Base-by-base conservation (phyloP, 1,139 yeast genomes). In the Yamadazyma sp. region DNA sequence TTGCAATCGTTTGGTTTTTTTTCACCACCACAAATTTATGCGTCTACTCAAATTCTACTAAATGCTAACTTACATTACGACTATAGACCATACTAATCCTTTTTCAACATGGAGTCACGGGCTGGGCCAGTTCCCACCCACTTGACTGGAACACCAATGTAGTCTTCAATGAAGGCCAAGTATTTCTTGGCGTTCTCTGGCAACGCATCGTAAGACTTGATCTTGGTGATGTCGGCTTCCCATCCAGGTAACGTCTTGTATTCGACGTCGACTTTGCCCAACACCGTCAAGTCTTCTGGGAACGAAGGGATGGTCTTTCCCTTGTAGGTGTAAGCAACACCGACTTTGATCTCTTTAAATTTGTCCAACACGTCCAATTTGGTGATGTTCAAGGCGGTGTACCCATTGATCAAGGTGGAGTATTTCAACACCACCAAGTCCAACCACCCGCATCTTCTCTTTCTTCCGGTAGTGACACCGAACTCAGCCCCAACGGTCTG, bases 81-180 rank as follows among this genome's bases (percentile, higher is more conserved):
- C 10, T 29, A 18, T 18, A 18, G 11, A 18, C 10, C 8, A 11
- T 9, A 5, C 24, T 30, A 30, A 18, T 50, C 41, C 32, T 76
- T 76, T 44, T 63, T 77, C 54, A 85, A 71, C 94, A 85, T 85
- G 27, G 86, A 79, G 43, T 81, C 95, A 72, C 98, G 87, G 39
- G 89, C 95, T 47, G 98, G 98, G 48, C 99, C 99, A 44, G 96
- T 94, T 61, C 99, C 99, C 49, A 92, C 92, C 97, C 98, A 92
- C 64, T 85, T 87, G 50, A 92, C 76, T 44, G 96, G 96, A 43
- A 87, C 94, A 33, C 77, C 74, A 48, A 89, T 72, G 59, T 75
- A 89, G 48, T 88, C 83, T 68, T 91, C 98, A 58, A 92, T 89
- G 62, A 66, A 92, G 52, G 77, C 73, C 66, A 92, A 75, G 67